These are phyloP conservation scores for Circinella umbellata DNA, from an alignment of 371 early-diverging fungal species.

Conservation along the genomic window DNA sequence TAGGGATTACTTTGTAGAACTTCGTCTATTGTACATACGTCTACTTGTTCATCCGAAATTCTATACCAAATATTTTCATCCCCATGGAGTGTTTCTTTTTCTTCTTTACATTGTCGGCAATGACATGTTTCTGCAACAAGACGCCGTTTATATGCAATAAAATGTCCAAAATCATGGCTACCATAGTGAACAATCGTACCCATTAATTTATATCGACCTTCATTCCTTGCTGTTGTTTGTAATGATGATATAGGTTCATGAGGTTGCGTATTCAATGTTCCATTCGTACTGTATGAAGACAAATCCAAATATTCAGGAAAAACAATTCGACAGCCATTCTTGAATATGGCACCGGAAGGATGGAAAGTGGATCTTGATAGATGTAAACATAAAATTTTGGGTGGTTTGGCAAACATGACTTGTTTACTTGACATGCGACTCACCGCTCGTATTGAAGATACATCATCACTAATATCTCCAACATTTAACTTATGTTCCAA, in stretches of 20 bases:
- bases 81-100: neutral
- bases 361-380: conserved; percentile 73
- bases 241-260: conserved; percentile 56
- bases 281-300: conserved; percentile 61
- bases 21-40: conserved; percentile 65
- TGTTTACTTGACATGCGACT: conserved; percentile 58
- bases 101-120: conserved; percentile 25
- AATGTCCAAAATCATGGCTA: conserved; percentile 90
- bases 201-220: conserved; percentile 68
- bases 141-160: conserved; percentile 85
- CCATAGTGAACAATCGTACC: conserved; percentile 89
- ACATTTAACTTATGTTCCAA: conserved; percentile 14
- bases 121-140: conserved; percentile 36
- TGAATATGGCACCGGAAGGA: conserved; percentile 64
- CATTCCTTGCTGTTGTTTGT: conserved; percentile 13
- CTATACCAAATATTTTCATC: conserved; percentile 61
- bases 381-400: conserved; percentile 68
- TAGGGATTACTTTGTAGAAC: conserved; percentile 81
- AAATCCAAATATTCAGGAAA: conserved; percentile 70
- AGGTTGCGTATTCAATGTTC: conserved; percentile 54
- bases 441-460: conserved; percentile 12
- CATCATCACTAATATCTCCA: conserved; percentile 16
- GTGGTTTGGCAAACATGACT: conserved; percentile 65
- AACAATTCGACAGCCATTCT: conserved; percentile 66
- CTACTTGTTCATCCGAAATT: conserved; percentile 87